Base-by-base conservation (phyloP, 306 rosid species). In the Glycine soja region DNA sequence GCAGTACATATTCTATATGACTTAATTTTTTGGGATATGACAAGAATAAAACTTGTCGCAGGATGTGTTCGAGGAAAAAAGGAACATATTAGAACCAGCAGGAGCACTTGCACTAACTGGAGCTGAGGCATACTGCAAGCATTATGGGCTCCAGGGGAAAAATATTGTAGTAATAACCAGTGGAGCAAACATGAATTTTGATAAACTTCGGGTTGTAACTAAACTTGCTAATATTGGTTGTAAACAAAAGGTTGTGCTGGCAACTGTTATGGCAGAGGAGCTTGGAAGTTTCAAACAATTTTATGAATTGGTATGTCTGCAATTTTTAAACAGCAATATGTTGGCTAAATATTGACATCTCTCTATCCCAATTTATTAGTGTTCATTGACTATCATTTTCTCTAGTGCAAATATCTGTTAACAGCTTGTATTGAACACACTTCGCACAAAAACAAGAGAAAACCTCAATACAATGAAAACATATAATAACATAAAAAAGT, bases 141-240 rank as follows among this genome's bases (percentile, higher is more conserved):
- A 91, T 84, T 88, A 95, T 82, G 97, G 97, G 30, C 52, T 93
- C 75, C 90, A 85, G 86, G 99, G 98, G 72, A 90, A 85, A 82
- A 90, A 90, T 78, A 87, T 95, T 63, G 96, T 93, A 67, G 99
- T 88, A 38, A 88, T 95, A 82, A 87, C 98, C 75, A 93, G 97
- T 52, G 99, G 99, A 67, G 98, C 99, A 66, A 95, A 95, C 91
- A 93, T 95, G 98, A 95, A 95, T 81, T 95, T 95, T 57, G 98
- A 95, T 85, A 95, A 91, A 76, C 87, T 95, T 78, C 89, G 97
- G 78, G 79, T 88, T 68, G 97, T 95, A 79, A 90, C 99, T 81
- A 97, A 95, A 73, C 97, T 91, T 34, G 97, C 98, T 47, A 95
- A 95, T 81, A 94, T 95, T 85, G 99, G 99, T 85, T 87, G 96